A percentile compares a stretch with the other conserved stretches of the same genome.
phyloP scores from a whole-genome alignment of 495 filamentous ascomycete species.

The Chaetomidium leptoderma region DNA sequence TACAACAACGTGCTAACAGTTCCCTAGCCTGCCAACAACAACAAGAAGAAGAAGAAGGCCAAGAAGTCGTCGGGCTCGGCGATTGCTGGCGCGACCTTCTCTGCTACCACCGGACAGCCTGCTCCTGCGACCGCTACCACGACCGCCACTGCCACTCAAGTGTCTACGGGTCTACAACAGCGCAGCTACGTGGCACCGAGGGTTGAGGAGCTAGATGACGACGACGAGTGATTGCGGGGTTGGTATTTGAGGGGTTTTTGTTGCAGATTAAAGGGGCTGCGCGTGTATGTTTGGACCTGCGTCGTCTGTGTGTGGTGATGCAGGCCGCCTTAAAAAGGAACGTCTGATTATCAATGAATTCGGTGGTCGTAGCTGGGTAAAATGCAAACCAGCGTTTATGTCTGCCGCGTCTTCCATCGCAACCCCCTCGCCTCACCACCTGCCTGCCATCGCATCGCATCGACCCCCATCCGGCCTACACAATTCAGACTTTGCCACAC shows the following conservation, averaged over 20 bases:
- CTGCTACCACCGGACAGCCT: constrained; percentile 48
- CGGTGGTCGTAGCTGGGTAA: not conserved
- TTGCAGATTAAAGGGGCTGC: not conserved
- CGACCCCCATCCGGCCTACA: too few species aligned
- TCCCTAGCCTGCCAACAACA: constrained; percentile 27
- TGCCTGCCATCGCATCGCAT: too few species aligned
- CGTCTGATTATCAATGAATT: not conserved
- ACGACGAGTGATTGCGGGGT: constrained; percentile 43
- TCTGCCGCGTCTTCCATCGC: too few species aligned
- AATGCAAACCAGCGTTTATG: too few species aligned
- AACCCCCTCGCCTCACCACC: too few species aligned
- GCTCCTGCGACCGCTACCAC: constrained; percentile 56
- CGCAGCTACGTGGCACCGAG: constrained; percentile 51
- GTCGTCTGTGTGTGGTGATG: not conserved
- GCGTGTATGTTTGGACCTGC: not conserved
- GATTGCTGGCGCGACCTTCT: constrained; percentile 41
- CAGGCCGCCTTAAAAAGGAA: not conserved
- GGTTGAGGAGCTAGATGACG: constrained; percentile 66
- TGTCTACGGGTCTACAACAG: constrained; percentile 42
- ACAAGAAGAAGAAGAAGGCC: constrained; percentile 70
- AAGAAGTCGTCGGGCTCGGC: constrained; percentile 44
- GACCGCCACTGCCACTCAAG: constrained; percentile 50
- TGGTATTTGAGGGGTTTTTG: not conserved
- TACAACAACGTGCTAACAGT: not conserved
- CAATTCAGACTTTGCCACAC: too few species aligned